phyloP scores from a whole-genome alignment of 306 rosid species.

The Cucurbita argyrosperma region DNA sequence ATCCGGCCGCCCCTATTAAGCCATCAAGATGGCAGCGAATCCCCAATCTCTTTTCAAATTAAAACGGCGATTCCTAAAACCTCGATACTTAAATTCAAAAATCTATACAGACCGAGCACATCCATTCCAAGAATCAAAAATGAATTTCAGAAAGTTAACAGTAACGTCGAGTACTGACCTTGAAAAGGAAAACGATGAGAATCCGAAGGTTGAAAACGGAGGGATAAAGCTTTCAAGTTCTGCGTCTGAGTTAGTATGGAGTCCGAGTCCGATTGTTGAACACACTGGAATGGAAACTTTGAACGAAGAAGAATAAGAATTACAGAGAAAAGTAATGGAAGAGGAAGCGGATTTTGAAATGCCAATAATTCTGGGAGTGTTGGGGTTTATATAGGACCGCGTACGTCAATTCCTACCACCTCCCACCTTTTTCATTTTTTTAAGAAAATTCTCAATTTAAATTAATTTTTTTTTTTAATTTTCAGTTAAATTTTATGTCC shows the following conservation, averaged over 20 bases:
- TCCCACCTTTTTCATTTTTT: not conserved
- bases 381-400: constrained; percentile 5
- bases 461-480: not conserved
- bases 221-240: not conserved
- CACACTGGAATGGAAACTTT: not conserved
- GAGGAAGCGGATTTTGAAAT: not conserved
- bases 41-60: not conserved
- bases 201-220: not conserved
- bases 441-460: not conserved
- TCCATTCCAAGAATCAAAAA: not conserved
- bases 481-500: not conserved
- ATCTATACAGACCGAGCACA: no score
- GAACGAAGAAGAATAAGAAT: not conserved
- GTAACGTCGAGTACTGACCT: not conserved
- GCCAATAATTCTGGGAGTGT: not conserved
- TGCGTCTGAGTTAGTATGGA: not conserved
- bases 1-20: not conserved
- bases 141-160: not conserved
- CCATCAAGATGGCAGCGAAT: not conserved
- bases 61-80: not conserved
- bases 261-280: not conserved
- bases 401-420: not conserved
- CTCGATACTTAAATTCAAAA: not conserved
- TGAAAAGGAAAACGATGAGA: not conserved
- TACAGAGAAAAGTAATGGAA: not conserved